phyloP scores from a whole-genome alignment of 352 stramenopile species.

The Globisporangium emineosum region DNA sequence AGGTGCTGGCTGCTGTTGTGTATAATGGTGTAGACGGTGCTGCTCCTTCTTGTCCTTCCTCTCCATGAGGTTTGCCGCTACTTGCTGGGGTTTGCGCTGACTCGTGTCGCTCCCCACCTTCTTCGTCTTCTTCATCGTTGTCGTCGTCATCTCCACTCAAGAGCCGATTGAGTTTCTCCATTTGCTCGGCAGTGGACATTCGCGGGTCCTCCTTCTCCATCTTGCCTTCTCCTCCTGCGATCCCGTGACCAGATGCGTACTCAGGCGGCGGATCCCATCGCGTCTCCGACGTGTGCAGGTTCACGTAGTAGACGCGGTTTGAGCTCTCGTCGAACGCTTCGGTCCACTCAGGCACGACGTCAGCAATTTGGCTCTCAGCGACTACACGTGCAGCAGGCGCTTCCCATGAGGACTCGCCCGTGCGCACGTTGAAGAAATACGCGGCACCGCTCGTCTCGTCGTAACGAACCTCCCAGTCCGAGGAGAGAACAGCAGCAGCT shows the following conservation, averaged over 20 bases:
- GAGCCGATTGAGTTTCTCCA: constrained; percentile 51
- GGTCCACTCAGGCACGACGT: constrained; percentile 26
- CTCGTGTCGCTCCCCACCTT: background rate
- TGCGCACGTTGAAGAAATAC: constrained; percentile 52
- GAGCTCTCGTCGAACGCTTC: constrained; percentile 35
- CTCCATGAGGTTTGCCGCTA: background rate
- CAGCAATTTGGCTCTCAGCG: background rate
- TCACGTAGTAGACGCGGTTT: constrained; percentile 49
- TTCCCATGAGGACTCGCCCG: constrained; percentile 57
- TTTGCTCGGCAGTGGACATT: constrained; percentile 59
- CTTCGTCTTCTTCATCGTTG: background rate
- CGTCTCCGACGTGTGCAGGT: constrained; percentile 51
- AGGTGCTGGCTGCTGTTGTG: background rate
- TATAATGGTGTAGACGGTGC: background rate
- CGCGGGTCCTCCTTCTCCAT: constrained; percentile 7
- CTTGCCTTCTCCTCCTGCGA: background rate
- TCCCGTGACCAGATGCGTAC: background rate
- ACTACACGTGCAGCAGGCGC: background rate
- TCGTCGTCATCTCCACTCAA: constrained; percentile 44
- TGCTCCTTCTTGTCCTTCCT: no score
- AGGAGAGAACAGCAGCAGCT: background rate
- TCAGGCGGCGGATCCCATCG: constrained; percentile 36
- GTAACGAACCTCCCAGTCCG: constrained; percentile 42
- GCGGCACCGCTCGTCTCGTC: constrained; percentile 39
- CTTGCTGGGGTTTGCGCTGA: background rate